Evolutionary conservation across 2,329 filamentous ascomycete species (phyloP).

Genomic region (Elsinoe australis): DNA sequence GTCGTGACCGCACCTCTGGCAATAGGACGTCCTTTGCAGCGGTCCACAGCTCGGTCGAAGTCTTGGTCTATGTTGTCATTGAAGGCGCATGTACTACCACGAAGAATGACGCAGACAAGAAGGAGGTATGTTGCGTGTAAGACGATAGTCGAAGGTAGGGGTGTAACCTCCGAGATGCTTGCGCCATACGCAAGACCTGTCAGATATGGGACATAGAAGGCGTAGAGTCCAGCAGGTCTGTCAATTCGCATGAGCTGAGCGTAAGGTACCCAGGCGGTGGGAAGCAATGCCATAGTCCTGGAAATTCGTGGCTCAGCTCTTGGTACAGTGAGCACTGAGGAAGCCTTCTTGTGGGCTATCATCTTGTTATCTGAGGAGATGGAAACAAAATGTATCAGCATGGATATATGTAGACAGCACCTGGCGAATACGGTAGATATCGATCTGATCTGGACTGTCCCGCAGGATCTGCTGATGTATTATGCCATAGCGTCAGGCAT

Average conservation of each 20-base stretch:
- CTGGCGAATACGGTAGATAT: too few relatives aligned
- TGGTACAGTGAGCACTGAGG: too few relatives aligned
- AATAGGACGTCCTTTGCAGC: constrained; percentile 46
- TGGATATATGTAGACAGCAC: too few relatives aligned
- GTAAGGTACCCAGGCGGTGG: too few relatives aligned
- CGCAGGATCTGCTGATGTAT: too few relatives aligned
- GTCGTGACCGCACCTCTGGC: constrained; percentile 12
- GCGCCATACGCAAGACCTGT: constrained; percentile 41
- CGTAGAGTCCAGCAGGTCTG: constrained; percentile 45
- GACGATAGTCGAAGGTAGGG: not conserved
- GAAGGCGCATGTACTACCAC: constrained; percentile 47
- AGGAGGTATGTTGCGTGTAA: constrained; percentile 30
- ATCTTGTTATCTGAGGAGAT: too few relatives aligned
- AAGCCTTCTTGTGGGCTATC: too few relatives aligned
- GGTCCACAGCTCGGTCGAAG: constrained; percentile 45
- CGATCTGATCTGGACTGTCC: too few relatives aligned
- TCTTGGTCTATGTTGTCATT: constrained; percentile 51
- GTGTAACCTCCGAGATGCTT: constrained; percentile 30
- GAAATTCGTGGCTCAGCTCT: too few relatives aligned
- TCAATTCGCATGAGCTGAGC: constrained; percentile 48
- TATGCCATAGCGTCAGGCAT: too few relatives aligned
- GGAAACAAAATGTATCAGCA: too few relatives aligned
- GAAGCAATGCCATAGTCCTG: constrained; percentile 23
- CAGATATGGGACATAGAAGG: constrained; percentile 45
- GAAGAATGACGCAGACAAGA: constrained; percentile 34